phyloP scores from a whole-genome alignment of 2,329 filamentous ascomycete species.

The Nothophoma quercina region DNA sequence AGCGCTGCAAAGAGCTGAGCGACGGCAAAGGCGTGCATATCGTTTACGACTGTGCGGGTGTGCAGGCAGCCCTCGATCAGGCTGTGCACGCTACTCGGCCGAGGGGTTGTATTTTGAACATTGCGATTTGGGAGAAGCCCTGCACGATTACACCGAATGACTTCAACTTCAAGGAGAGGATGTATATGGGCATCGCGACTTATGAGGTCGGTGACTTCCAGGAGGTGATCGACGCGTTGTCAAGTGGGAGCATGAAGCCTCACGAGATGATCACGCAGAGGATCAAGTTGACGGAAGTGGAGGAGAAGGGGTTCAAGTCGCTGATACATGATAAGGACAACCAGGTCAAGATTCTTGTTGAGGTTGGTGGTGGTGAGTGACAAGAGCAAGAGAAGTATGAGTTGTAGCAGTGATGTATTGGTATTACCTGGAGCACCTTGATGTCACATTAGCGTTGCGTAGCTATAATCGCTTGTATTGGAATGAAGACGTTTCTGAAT shows the following conservation, averaged over 20 bases:
- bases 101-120: constrained; percentile 62
- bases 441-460: constrained; percentile 8
- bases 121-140: constrained; percentile 65
- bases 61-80: constrained; percentile 59
- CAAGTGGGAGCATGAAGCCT: constrained; percentile 53
- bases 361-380: constrained; percentile 42
- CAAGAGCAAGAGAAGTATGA: neutral
- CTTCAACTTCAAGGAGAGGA: constrained; percentile 61
- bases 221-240: constrained; percentile 54
- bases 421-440: constrained; percentile 11
- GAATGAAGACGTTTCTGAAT: too few relatives aligned
- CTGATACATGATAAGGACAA: constrained; percentile 59
- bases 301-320: constrained; percentile 57
- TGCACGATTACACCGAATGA: constrained; percentile 59
- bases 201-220: constrained; percentile 62
- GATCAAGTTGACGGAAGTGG: constrained; percentile 56
- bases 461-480: neutral
- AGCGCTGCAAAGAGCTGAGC: constrained; percentile 53
- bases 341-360: constrained; percentile 58
- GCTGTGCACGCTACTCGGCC: constrained; percentile 59
- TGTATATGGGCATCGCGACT: constrained; percentile 61
- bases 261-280: constrained; percentile 59
- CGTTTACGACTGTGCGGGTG: constrained; percentile 62
- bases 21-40: constrained; percentile 58
- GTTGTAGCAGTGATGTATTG: neutral